Base-by-base conservation (phyloP, 139 green algal species). In the Chlorella sp. region DNA sequence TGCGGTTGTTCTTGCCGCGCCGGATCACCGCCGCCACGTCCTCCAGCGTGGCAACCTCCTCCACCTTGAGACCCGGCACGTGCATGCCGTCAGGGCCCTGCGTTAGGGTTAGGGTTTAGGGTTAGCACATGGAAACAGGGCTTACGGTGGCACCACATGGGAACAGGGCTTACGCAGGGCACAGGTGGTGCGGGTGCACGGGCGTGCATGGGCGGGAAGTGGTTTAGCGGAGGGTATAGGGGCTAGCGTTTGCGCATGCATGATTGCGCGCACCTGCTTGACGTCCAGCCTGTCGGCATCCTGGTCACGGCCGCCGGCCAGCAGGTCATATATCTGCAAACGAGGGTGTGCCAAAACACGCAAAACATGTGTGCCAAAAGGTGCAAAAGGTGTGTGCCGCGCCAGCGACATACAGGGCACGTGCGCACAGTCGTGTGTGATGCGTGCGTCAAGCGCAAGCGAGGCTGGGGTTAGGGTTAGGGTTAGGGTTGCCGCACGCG, bases 231-330 rank as follows among this genome's bases (percentile, higher is more conserved):
- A n/a, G n/a, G n/a, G n/a, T n/a, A n/a, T n/a, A n/a, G n/a, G n/a
- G n/a, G n/a, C n/a, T n/a, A n/a, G n/a, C n/a, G n/a, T n/a, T n/a
- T n/a, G n/a, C n/a, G n/a, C n/a, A n/a, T n/a, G n/a, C n/a, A n/a
- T n/a, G n/a, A n/a, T n/a, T n/a, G n/a, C n/a, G 55, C 61, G 29
- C 49, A 80, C 78, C 75, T 89, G 78, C 75, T 89, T 89, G 17
- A 89, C 75, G 36, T 89, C 85, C 65, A 89, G 73, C 77, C 85
- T 87, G 72, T 87, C 79, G 35, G 23, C 67, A 29, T 77, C 85
- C 67, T 86, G 77, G 67, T 88, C 81, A 35, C 66, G 75, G 35
- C 77, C 76, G 31, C 65, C 74, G 24, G 71, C 49, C 26, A 90
- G 69, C 51, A 90, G 74, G 77, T 90, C 85, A 59, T 84, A 86